Evolutionary conservation across 2,329 filamentous ascomycete species (phyloP).

Genomic region (Alternaria metachromatica): DNA sequence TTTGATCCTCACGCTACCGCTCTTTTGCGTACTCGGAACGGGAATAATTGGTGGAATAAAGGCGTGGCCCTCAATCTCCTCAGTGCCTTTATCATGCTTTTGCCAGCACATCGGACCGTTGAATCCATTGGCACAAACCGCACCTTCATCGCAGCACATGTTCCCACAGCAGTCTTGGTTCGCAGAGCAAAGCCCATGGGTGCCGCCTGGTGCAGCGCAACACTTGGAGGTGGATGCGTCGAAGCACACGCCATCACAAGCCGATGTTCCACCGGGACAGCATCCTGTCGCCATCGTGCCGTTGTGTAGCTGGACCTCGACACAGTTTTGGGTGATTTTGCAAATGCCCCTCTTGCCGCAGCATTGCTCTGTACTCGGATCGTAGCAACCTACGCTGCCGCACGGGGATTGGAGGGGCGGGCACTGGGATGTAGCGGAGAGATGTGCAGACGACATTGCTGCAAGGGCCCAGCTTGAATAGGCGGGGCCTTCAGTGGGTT

Average conservation of each 20-base stretch:
- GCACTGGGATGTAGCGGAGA: neutral
- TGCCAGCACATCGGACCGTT: neutral
- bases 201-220: neutral
- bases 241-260: neutral
- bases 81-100: neutral
- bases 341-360: neutral
- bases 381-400: neutral
- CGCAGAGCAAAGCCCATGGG: neutral
- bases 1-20: neutral
- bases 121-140: neutral
- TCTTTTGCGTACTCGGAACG: neutral
- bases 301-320: neutral
- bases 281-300: neutral
- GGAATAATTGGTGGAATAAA: neutral
- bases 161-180: slow-evolving; percentile 4
- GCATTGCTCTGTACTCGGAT: neutral
- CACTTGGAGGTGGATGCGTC: neutral
- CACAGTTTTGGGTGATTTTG: neutral
- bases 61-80: neutral
- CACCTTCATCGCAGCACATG: slow-evolving; percentile 7
- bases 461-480: neutral
- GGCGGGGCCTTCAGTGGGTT: neutral
- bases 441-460: neutral
- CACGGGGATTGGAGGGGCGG: neutral
- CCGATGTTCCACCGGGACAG: neutral